Evolutionary conservation across 2,329 filamentous ascomycete species (phyloP).

Genomic region (Fusarium sarcochroum): DNA sequence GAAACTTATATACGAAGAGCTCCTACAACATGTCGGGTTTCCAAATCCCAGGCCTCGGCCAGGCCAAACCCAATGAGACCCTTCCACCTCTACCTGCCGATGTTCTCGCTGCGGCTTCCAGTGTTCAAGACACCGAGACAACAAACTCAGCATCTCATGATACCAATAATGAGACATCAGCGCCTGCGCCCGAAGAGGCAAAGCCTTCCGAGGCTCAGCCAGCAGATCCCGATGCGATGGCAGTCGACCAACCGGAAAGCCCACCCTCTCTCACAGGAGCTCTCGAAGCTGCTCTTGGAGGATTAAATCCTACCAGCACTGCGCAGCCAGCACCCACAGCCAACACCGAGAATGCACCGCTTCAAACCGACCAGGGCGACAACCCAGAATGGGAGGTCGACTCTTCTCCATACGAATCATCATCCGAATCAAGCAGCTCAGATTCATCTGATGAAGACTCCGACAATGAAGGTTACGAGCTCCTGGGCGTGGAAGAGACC

Average conservation of each 20-base stretch:
- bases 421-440: constrained; percentile 69
- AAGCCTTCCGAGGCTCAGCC: constrained; percentile 17
- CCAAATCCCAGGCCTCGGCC: constrained; percentile 60
- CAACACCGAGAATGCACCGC: constrained; percentile 34
- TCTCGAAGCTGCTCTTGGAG: constrained; percentile 61
- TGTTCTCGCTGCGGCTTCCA: constrained; percentile 50
- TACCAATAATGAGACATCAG: constrained; percentile 13
- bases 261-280: constrained; percentile 58
- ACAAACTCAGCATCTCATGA: constrained; percentile 16
- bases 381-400: constrained; percentile 89
- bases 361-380: constrained; percentile 55
- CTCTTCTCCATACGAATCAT: constrained; percentile 82
- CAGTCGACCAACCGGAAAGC: constrained; percentile 54
- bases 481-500: constrained; percentile 85
- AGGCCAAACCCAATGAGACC: constrained; percentile 59
- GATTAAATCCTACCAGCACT: constrained; percentile 47
- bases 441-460: constrained; percentile 73
- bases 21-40: constrained; percentile 56
- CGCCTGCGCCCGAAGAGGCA: constrained; percentile 8
- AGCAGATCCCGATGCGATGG: constrained; percentile 55
- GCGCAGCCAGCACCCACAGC: constrained; percentile 30
- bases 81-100: constrained; percentile 57
- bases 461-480: constrained; percentile 74
- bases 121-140: constrained; percentile 45
- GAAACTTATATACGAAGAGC: neutral